Evolutionary conservation across 2,329 filamentous ascomycete genomes (phyloP).

Genomic region (Scytalidium lignicola): DNA sequence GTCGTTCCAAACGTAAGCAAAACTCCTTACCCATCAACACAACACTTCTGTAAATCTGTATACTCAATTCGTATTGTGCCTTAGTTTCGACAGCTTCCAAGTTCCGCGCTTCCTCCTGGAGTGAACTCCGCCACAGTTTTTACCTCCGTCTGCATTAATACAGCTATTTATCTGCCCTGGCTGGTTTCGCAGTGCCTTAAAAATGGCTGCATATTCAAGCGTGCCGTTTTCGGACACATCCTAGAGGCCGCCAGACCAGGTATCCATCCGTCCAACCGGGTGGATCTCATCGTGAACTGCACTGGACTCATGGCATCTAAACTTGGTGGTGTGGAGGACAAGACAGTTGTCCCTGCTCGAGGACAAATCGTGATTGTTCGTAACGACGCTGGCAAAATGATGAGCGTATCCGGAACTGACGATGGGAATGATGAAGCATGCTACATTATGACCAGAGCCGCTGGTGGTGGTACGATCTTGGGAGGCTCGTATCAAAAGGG

Average conservation of each 20-base stretch:
- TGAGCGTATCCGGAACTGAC: conserved; percentile 55
- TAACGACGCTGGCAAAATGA: conserved; percentile 58
- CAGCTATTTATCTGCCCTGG: conserved; percentile 81
- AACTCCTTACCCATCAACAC: conserved; percentile 51
- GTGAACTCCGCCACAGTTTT: conserved; percentile 71
- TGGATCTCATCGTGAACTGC: conserved; percentile 75
- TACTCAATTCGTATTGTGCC: background rate
- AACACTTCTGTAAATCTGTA: too few species aligned
- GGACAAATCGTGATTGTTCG: conserved; percentile 71
- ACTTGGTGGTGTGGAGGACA: conserved; percentile 78
- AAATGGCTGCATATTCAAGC: conserved; percentile 63
- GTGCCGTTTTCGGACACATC: conserved; percentile 64
- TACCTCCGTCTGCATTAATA: conserved; percentile 87
- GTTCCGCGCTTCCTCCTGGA: conserved; percentile 54
- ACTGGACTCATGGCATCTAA: conserved; percentile 71
- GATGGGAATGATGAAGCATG: conserved; percentile 58
- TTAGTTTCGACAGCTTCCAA: conserved; percentile 52
- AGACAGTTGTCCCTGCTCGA: conserved; percentile 66
- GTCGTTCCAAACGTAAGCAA: conserved; percentile 47
- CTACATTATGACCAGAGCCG: conserved; percentile 66
- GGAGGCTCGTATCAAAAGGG: conserved; percentile 62
- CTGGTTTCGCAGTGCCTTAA: conserved; percentile 74
- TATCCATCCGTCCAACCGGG: conserved; percentile 48
- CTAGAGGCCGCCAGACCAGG: conserved; percentile 60
- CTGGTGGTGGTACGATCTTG: conserved; percentile 61